Conservation (phyloP, 352 stramenopile species). For the Phytophthora sp. region DNA sequence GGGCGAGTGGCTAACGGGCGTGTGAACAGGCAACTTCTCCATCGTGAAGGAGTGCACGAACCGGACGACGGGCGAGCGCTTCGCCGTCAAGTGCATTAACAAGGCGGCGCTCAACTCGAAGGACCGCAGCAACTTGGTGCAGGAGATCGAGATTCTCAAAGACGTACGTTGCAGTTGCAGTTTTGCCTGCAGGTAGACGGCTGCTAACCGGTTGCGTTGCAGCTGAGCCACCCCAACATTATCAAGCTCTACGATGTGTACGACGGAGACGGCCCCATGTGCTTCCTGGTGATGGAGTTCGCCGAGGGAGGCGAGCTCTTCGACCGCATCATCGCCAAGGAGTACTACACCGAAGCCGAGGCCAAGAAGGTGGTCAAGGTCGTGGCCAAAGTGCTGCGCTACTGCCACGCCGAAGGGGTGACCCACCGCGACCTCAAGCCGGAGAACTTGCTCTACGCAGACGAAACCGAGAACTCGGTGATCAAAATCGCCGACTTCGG, state of each 20-base stretch:
- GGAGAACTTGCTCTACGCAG: constrained; percentile 94
- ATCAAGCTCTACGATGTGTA: constrained; percentile 89
- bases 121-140: constrained; percentile 76
- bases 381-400: constrained; percentile 84
- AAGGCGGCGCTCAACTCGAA: constrained; percentile 81
- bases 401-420: constrained; percentile 89
- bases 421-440: constrained; percentile 98
- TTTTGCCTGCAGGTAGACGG: no score
- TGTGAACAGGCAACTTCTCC: constrained; percentile 77
- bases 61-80: constrained; percentile 56
- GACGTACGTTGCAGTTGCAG: no score
- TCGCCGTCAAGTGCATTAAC: constrained; percentile 88
- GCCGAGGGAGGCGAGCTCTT: constrained; percentile 92
- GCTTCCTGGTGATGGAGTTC: constrained; percentile 91
- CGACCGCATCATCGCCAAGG: constrained; percentile 92
- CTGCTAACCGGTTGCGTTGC: no score
- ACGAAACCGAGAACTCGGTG: constrained; percentile 79
- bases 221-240: constrained; percentile 89
- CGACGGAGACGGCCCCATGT: constrained; percentile 73
- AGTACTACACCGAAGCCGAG: constrained; percentile 92
- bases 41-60: constrained; percentile 78
- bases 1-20: neutral
- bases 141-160: constrained; percentile 87
- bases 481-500: constrained; percentile 96
- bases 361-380: constrained; percentile 86